A percentile compares a stretch with the other conserved stretches of the same genome.
Evolutionary conservation across 768 basidiomycete species (phyloP).

Genomic region (Jaapia argillacea): DNA sequence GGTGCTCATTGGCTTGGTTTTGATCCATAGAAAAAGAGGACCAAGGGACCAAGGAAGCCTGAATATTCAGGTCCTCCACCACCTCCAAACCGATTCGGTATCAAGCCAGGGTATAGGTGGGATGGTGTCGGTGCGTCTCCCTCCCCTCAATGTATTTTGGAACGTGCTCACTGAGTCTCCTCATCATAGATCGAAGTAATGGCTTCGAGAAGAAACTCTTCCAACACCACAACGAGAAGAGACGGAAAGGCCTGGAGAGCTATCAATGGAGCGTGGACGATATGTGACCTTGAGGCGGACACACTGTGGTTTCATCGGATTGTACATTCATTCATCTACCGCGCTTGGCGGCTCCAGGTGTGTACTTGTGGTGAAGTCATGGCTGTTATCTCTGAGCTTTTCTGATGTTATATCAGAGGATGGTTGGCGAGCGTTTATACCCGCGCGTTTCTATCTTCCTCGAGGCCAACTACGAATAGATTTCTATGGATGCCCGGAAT

Average conservation of each 20-base stretch:
- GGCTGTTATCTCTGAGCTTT: no score
- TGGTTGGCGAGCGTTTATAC: no score
- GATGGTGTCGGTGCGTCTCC: slow-evolving; percentile 84
- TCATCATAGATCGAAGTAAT: slow-evolving; percentile 65
- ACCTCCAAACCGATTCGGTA: slow-evolving; percentile 91
- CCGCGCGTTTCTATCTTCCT: no score
- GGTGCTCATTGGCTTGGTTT: background rate
- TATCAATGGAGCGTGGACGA: slow-evolving; percentile 88
- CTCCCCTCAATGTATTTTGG: background rate
- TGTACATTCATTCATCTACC: background rate
- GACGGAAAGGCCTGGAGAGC: slow-evolving; percentile 60
- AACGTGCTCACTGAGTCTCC: slow-evolving; percentile 3
- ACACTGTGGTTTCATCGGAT: background rate
- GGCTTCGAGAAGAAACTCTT: slow-evolving; percentile 93
- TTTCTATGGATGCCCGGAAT: no score
- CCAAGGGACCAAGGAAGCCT: slow-evolving; percentile 72
- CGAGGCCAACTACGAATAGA: no score
- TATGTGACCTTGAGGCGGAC: slow-evolving; percentile 44
- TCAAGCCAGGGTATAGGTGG: slow-evolving; percentile 95
- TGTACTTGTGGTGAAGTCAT: no score
- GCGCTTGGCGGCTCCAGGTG: no score
- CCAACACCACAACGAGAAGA: slow-evolving; percentile 70
- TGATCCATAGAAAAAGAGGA: slow-evolving; percentile 49
- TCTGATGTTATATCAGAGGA: no score
- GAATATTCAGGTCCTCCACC: slow-evolving; percentile 82